Conservation (phyloP, 306 rosid genomes). For the Citrullus mucosospermus region DNA sequence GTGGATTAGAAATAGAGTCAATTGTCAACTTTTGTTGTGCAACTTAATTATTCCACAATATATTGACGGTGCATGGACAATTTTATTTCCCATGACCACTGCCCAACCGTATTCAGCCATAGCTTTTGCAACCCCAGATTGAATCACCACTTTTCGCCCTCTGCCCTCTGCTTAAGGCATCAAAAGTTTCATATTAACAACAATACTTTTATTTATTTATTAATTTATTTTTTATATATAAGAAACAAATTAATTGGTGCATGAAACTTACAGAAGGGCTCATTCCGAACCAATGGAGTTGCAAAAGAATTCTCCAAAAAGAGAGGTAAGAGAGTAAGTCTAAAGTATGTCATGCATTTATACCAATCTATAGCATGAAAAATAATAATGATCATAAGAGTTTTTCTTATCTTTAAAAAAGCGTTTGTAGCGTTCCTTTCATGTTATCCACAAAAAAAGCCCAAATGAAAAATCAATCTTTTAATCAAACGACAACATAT, state of each 20-base stretch:
- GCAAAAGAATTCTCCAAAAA: too few relatives aligned
- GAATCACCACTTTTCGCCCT: neutral
- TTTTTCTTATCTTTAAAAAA: too few relatives aligned
- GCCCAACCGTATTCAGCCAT: neutral
- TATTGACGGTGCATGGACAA: neutral
- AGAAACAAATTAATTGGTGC: neutral
- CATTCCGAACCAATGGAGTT: too few relatives aligned
- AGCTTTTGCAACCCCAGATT: neutral
- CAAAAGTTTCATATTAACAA: neutral
- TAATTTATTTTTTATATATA: too few relatives aligned
- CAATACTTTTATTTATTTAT: neutral
- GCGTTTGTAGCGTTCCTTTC: too few relatives aligned
- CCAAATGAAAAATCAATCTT: too few relatives aligned
- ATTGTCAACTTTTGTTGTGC: neutral
- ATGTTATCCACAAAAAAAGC: too few relatives aligned
- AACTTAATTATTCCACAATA: neutral
- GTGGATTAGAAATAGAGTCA: neutral
- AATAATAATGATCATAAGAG: too few relatives aligned
- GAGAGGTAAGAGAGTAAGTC: too few relatives aligned
- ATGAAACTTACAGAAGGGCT: too few relatives aligned
- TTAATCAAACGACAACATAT: neutral
- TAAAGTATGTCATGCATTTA: too few relatives aligned
- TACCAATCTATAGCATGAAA: too few relatives aligned
- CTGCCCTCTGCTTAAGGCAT: neutral
- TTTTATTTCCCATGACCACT: neutral